phyloP scores from a whole-genome alignment of 2,329 filamentous ascomycete species.

The Aspergillus neoniger region DNA sequence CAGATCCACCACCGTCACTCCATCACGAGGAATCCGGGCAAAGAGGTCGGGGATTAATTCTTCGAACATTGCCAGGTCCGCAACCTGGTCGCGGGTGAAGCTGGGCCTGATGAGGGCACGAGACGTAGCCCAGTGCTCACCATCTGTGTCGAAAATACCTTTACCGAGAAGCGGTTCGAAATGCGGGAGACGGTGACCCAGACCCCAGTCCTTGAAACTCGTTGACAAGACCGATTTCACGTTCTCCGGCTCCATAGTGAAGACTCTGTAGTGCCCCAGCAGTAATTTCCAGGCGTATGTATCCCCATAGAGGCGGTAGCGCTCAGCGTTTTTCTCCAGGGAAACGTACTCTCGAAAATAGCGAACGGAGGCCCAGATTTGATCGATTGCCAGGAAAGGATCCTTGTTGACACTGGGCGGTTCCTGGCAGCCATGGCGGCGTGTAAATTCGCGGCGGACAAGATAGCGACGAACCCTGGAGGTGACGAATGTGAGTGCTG shows the following conservation, averaged over 20 bases:
- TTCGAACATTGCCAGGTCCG: neutral
- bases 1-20: neutral
- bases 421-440: neutral
- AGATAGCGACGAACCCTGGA: neutral
- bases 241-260: neutral
- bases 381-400: neutral
- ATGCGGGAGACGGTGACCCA: neutral
- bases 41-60: neutral
- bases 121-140: neutral
- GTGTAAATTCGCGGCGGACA: neutral
- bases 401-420: neutral
- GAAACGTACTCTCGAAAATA: neutral
- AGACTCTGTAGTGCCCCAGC: neutral
- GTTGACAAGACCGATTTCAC: neutral
- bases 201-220: neutral
- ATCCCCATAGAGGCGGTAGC: neutral
- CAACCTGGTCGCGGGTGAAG: conserved; percentile 1
- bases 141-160: conserved; percentile 2
- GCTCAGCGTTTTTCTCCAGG: neutral
- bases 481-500: neutral
- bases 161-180: neutral
- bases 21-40: neutral
- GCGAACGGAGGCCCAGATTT: neutral
- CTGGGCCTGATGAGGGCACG: conserved; percentile 6
- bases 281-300: neutral